These are phyloP conservation scores for Prunus persica DNA, from an alignment of 306 rosid species.

Conservation along the genomic window DNA sequence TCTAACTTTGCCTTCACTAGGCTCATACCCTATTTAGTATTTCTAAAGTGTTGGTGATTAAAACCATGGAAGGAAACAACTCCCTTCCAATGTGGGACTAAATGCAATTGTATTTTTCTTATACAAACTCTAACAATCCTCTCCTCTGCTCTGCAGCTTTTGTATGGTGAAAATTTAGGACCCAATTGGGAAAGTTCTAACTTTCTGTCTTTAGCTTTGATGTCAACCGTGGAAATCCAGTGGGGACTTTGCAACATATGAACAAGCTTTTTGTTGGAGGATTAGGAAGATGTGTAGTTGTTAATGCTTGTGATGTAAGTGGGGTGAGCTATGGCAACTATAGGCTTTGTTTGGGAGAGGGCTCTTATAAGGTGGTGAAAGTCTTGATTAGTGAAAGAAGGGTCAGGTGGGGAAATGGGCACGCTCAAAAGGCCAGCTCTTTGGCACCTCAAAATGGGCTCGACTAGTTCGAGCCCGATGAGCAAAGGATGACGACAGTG, in stretches of 20 bases:
- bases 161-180: conserved; percentile 7
- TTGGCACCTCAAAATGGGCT: conserved; percentile 66
- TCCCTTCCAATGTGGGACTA: no score
- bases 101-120: no score
- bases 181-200: background rate
- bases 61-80: no score
- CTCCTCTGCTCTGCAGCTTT: conserved; percentile 39
- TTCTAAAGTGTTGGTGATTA: no score
- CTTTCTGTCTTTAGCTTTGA: conserved; percentile 25
- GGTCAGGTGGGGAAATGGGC: conserved; percentile 63
- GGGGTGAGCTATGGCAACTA: conserved; percentile 65
- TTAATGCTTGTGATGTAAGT: conserved; percentile 39
- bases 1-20: no score
- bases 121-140: no score
- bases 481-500: conserved; percentile 50
- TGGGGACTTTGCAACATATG: conserved; percentile 28
- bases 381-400: conserved; percentile 37
- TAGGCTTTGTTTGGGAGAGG: conserved; percentile 69
- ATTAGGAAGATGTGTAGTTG: conserved; percentile 33
- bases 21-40: no score
- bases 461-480: conserved; percentile 63
- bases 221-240: conserved; percentile 50
- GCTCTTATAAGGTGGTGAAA: conserved; percentile 50
- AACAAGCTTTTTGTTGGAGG: conserved; percentile 28
- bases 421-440: conserved; percentile 64